Evolutionary conservation across 2,329 filamentous ascomycete genomes (phyloP).

Genomic region (Aspergillus pseudonomiae): DNA sequence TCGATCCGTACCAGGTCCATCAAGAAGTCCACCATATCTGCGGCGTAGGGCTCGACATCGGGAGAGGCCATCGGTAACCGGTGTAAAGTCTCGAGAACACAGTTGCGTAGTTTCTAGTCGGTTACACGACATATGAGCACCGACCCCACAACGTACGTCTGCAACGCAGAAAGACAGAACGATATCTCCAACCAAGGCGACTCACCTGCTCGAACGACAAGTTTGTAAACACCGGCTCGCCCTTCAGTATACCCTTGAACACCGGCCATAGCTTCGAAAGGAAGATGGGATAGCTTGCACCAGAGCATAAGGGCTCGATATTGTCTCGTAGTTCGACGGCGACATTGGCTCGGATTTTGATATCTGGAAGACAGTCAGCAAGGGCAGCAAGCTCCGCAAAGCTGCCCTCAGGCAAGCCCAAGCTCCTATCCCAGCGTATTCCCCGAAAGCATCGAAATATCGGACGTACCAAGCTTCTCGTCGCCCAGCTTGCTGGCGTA

Average conservation of each 20-base stretch:
- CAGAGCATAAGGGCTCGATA: constrained; percentile 80
- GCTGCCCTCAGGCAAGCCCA: background rate
- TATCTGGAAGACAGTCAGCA: constrained; percentile 59
- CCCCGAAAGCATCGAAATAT: background rate
- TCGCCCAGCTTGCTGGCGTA: constrained; percentile 54
- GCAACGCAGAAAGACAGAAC: background rate
- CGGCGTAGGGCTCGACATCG: constrained; percentile 86
- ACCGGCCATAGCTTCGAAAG: constrained; percentile 86
- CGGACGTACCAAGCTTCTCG: constrained; percentile 49
- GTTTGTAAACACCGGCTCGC: constrained; percentile 87
- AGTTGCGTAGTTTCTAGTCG: constrained; percentile 80
- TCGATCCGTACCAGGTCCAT: constrained; percentile 87
- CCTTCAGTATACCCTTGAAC: constrained; percentile 81
- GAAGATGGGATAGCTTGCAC: constrained; percentile 76
- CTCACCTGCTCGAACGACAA: constrained; percentile 84
- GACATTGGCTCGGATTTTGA: constrained; percentile 77
- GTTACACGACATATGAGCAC: background rate
- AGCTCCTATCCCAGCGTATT: background rate
- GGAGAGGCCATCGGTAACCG: constrained; percentile 74
- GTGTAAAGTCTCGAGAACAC: constrained; percentile 91
- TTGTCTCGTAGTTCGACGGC: constrained; percentile 87
- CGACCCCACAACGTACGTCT: background rate
- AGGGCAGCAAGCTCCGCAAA: background rate
- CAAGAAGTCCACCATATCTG: constrained; percentile 85
- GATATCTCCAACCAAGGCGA: constrained; percentile 7